Evolutionary conservation across 208 protist species (phyloP).

Genomic region (Crithidia sp.): DNA sequence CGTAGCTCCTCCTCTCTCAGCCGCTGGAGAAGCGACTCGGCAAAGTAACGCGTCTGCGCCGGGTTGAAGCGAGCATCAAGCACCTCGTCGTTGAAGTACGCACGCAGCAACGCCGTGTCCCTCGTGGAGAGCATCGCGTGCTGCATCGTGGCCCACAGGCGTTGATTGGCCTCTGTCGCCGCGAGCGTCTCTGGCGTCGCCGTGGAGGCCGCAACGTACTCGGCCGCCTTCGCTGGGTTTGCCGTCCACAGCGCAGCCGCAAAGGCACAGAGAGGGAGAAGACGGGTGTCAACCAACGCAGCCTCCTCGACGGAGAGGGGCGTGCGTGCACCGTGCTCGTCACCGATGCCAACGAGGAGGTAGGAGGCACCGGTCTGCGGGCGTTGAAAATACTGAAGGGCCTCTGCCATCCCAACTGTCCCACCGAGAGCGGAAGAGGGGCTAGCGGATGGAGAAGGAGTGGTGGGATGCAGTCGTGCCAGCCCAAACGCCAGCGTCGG

Average conservation of each 20-base stretch:
- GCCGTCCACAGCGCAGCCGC: slow-evolving; percentile 67
- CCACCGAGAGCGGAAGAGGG: not conserved
- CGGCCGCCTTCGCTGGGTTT: slow-evolving; percentile 43
- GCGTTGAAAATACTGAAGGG: slow-evolving; percentile 28
- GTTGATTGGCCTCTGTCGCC: slow-evolving; percentile 34
- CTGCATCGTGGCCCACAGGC: slow-evolving; percentile 85
- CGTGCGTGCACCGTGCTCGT: slow-evolving; percentile 24
- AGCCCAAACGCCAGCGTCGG: slow-evolving; percentile 55
- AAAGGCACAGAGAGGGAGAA: slow-evolving; percentile 71
- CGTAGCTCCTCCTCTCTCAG: slow-evolving; percentile 30
- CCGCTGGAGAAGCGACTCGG: slow-evolving; percentile 70
- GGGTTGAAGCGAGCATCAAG: slow-evolving; percentile 75
- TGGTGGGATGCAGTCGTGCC: slow-evolving; percentile 24
- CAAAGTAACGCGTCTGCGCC: slow-evolving; percentile 69
- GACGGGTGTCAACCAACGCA: slow-evolving; percentile 4
- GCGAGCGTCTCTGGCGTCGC: slow-evolving; percentile 16
- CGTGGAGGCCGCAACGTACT: slow-evolving; percentile 52
- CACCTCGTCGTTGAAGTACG: slow-evolving; percentile 44
- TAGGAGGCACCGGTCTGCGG: not conserved
- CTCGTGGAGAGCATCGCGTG: slow-evolving; percentile 84
- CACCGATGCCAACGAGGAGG: slow-evolving; percentile 61
- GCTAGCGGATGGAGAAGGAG: not conserved
- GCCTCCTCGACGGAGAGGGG: slow-evolving; percentile 45
- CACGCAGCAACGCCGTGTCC: slow-evolving; percentile 66
- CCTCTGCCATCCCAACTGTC: slow-evolving; percentile 16